A percentile compares a stretch with the other conserved stretches of the same genome.
phyloP scores from a whole-genome alignment of 2,329 filamentous ascomycete species.

The Cordyceps farinosa region DNA sequence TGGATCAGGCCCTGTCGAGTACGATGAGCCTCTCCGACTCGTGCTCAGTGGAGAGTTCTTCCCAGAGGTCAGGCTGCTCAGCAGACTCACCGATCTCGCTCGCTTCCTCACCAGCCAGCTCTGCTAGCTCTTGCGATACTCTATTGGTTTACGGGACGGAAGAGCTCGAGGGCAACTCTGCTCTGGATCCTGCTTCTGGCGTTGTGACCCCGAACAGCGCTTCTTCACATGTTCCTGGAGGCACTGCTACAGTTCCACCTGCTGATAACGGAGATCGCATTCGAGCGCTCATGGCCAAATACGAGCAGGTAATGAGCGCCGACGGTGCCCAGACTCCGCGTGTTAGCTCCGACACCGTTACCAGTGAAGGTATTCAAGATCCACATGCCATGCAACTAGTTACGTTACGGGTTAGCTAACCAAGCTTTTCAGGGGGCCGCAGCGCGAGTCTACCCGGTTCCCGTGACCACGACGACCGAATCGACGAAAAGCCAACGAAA shows the following conservation, averaged over 20 bases:
- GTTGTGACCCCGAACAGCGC: neutral
- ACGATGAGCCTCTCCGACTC: slow-evolving; percentile 1
- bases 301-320: no score
- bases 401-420: no score
- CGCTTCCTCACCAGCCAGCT: neutral
- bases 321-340: no score
- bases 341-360: no score
- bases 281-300: neutral
- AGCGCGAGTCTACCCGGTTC: no score
- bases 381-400: no score
- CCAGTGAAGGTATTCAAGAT: no score
- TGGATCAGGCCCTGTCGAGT: neutral
- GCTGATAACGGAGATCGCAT: neutral
- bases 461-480: no score
- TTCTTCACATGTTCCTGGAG: neutral
- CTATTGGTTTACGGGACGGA: neutral
- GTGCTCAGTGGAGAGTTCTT: neutral
- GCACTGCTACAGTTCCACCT: neutral
- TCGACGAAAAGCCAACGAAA: no score
- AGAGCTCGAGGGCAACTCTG: neutral
- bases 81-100: neutral
- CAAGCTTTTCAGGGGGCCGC: no score
- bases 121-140: neutral
- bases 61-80: no score
- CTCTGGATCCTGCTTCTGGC: neutral